Evolutionary conservation across 2,329 filamentous ascomycete species (phyloP).

Genomic region (Byssoonygena ceratinophila): DNA sequence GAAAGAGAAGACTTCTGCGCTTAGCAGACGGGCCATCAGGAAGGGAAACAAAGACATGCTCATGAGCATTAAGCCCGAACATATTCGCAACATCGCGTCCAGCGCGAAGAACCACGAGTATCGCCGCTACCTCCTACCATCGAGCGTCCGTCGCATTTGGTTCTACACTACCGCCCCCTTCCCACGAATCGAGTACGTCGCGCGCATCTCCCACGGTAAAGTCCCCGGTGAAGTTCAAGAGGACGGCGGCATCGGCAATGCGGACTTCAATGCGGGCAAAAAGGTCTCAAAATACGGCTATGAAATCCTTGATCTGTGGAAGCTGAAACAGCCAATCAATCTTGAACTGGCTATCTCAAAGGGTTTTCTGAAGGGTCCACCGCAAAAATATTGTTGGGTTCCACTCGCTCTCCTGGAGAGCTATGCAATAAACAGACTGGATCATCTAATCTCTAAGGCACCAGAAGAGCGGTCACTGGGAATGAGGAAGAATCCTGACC

Average conservation of each 20-base stretch:
- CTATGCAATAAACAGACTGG: slow-evolving; percentile 11
- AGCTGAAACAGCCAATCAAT: slow-evolving; percentile 50
- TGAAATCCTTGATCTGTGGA: slow-evolving; percentile 48
- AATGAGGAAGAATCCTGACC: neutral
- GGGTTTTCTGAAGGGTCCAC: slow-evolving; percentile 42
- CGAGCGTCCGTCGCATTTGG: slow-evolving; percentile 51
- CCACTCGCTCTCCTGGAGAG: slow-evolving; percentile 11
- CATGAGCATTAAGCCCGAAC: slow-evolving; percentile 14
- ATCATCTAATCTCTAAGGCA: slow-evolving; percentile 11
- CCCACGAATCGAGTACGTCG: slow-evolving; percentile 50
- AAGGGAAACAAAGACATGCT: slow-evolving; percentile 11
- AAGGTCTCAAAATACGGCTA: slow-evolving; percentile 41
- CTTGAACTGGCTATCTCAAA: slow-evolving; percentile 44
- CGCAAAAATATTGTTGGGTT: slow-evolving; percentile 32
- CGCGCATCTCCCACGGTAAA: slow-evolving; percentile 41
- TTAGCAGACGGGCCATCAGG: neutral
- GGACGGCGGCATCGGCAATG: slow-evolving; percentile 41
- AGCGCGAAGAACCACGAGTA: slow-evolving; percentile 48
- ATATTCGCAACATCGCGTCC: slow-evolving; percentile 34
- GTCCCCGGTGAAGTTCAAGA: slow-evolving; percentile 41
- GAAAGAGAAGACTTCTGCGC: neutral
- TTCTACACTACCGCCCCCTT: slow-evolving; percentile 44
- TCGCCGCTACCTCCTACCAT: slow-evolving; percentile 46
- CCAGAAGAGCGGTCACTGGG: neutral
- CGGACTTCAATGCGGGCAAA: slow-evolving; percentile 40